Percentiles rank a stretch among this genome's conserved stretches.
These are phyloP conservation scores for Penicillium canariense DNA, from an alignment of 495 filamentous ascomycete species.

Conservation along the genomic window DNA sequence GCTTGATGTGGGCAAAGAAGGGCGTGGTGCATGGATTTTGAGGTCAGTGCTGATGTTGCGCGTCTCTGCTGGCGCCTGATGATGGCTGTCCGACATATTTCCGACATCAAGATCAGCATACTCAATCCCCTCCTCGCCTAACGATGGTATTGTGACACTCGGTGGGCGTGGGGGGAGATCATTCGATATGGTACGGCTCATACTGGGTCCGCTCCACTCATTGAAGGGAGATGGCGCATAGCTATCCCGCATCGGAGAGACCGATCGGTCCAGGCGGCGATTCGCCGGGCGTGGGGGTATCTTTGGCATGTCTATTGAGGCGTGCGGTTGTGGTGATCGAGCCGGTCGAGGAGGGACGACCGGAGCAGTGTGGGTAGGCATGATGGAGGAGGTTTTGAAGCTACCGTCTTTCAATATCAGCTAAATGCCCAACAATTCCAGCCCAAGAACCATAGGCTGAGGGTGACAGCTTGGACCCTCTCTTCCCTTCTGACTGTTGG, in stretches of 20 bases:
- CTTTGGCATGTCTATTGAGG: slow-evolving; percentile 40
- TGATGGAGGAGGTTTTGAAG: slow-evolving; percentile 28
- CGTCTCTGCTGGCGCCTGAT: slow-evolving; percentile 58
- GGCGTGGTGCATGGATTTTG: slow-evolving; percentile 87
- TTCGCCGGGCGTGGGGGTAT: slow-evolving; percentile 69
- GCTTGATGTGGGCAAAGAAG: slow-evolving; percentile 71
- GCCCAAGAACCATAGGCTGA: slow-evolving; percentile 10
- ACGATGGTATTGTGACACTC: slow-evolving; percentile 76
- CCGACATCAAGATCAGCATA: slow-evolving; percentile 64
- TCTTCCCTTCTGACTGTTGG: not conserved
- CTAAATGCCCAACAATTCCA: slow-evolving; percentile 16
- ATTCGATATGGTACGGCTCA: slow-evolving; percentile 47
- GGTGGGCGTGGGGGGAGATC: slow-evolving; percentile 60
- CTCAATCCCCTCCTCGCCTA: slow-evolving; percentile 87
- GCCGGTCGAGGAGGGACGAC: slow-evolving; percentile 50
- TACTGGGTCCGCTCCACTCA: slow-evolving; percentile 51
- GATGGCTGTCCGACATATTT: slow-evolving; percentile 36
- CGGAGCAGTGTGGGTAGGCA: slow-evolving; percentile 47
- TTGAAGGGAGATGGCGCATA: slow-evolving; percentile 87
- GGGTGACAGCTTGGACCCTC: slow-evolving; percentile 9
- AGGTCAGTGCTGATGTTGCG: slow-evolving; percentile 77
- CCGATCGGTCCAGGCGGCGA: slow-evolving; percentile 67
- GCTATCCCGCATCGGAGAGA: slow-evolving; percentile 71
- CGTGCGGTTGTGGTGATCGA: slow-evolving; percentile 44
- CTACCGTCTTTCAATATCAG: slow-evolving; percentile 16